Evolutionary conservation across 768 basidiomycete genomes (phyloP), one percentile per base, ranked within the genome.

Genomic region (Boletus pseudo-olivaceus): DNA sequence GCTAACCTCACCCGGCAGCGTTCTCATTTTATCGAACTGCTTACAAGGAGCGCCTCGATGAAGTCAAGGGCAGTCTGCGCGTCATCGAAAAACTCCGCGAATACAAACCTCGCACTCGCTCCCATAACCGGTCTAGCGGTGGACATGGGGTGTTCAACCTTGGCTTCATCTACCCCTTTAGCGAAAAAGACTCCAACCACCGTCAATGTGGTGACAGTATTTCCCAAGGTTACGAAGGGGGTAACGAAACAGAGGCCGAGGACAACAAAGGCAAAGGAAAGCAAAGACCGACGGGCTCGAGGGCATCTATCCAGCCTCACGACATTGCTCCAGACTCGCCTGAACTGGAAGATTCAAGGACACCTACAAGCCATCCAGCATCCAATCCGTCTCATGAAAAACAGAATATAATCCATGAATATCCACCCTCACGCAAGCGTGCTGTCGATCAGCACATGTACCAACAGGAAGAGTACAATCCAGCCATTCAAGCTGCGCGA

Each of bases 1-100:
- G 20, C 56, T 53, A 5, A 56, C 23, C 29, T 35, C 33, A 17
- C 56, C 53, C 19, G 39, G 20, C 43, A 78, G 88, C 89, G 0
- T 87, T 88, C 61, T 76, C 79, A 19, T 92, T 92, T 69, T 88
- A 91, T 66, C 81, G 77, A n/a, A 84, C 81, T 4, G 90, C 90
- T 10, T 92, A 83, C 66, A 78, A 77, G 60, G 89, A 91, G 33
- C 87, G 89, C 46, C 72, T 90, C 5, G 77, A 81, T 10, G 71
- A 74, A n/a, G 78, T 90, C 7, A 70, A 74, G 52, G 69, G 75
- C 38, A 74, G 83, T 1, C 75, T 90, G 4, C 66, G 65, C 4
- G 82, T 82, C 39, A 79, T 91, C 49, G 89, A 91, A 67, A 76
- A 77, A 57, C 78, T 91, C 17, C 82, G 87, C 30, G 70, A 78